Evolutionary conservation across 2,329 filamentous ascomycete species (phyloP).

Genomic region (Clarireedia sp.): DNA sequence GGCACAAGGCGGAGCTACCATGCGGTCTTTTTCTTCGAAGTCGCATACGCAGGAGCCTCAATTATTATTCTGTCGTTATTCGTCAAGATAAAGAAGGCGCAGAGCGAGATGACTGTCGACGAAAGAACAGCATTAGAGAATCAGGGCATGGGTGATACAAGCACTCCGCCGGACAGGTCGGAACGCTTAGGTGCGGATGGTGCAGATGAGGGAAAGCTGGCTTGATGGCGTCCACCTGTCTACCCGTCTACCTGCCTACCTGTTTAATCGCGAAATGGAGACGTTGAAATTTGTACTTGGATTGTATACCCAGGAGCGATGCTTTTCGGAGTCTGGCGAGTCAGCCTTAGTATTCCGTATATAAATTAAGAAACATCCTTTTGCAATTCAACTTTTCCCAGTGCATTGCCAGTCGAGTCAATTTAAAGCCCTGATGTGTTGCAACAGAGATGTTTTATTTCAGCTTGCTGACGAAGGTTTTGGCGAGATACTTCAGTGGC

Average conservation of each 20-base stretch:
- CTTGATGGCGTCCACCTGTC: neutral
- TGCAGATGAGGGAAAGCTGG: neutral
- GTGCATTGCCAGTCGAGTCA: too few relatives aligned
- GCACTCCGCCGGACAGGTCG: neutral
- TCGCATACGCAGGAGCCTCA: constrained; percentile 45
- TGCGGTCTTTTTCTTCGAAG: constrained; percentile 59
- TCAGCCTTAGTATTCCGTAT: neutral
- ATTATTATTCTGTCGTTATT: constrained; percentile 44
- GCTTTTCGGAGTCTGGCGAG: neutral
- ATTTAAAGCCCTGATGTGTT: too few relatives aligned
- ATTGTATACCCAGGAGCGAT: neutral
- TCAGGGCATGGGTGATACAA: neutral
- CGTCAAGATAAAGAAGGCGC: constrained; percentile 44
- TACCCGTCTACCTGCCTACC: too few relatives aligned
- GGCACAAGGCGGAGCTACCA: constrained; percentile 49
- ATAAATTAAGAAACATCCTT: neutral
- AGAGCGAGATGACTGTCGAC: constrained; percentile 49
- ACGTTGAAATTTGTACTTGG: neutral
- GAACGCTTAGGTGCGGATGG: neutral
- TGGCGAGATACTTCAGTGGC: too few relatives aligned
- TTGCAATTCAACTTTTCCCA: too few relatives aligned
- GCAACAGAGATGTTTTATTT: too few relatives aligned
- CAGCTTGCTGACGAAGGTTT: neutral
- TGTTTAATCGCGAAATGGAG: neutral
- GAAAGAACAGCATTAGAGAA: constrained; percentile 35